Evolutionary conservation across 2,329 filamentous ascomycete genomes (phyloP).

Genomic region (Amauroascus verrucosus): DNA sequence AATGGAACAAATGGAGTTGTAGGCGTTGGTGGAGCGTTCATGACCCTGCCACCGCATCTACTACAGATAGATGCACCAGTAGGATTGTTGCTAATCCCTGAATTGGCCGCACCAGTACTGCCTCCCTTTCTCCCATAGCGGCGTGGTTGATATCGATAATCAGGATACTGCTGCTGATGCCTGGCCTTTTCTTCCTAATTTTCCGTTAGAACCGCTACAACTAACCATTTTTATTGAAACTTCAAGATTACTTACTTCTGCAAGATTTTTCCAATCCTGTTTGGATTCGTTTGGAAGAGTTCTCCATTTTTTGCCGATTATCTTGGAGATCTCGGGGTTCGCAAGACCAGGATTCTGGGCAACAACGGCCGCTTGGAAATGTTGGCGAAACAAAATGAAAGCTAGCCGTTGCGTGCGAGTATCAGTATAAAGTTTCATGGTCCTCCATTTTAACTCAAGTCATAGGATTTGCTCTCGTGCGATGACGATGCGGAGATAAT

Average conservation of each 20-base stretch:
- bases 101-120: slow-evolving; percentile 26
- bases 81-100: slow-evolving; percentile 30
- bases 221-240: not conserved
- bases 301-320: slow-evolving; percentile 89
- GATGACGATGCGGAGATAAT: not conserved
- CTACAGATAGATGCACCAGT: slow-evolving; percentile 31
- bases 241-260: slow-evolving; percentile 49
- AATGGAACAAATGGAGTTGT: slow-evolving; percentile 34
- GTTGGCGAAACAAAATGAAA: slow-evolving; percentile 94
- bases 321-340: slow-evolving; percentile 94
- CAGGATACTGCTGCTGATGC: slow-evolving; percentile 81
- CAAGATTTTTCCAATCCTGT: slow-evolving; percentile 75
- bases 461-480: not conserved
- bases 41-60: slow-evolving; percentile 39
- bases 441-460: not conserved
- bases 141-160: slow-evolving; percentile 87
- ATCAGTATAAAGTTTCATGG: slow-evolving; percentile 18
- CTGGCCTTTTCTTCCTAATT: slow-evolving; percentile 71
- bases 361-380: slow-evolving; percentile 75
- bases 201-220: slow-evolving; percentile 15
- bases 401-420: slow-evolving; percentile 46
- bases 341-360: slow-evolving; percentile 75
- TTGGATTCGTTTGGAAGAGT: slow-evolving; percentile 64
- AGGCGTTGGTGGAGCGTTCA: slow-evolving; percentile 37
- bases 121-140: slow-evolving; percentile 49